Percentiles rank a stretch among this genome's conserved stretches.
phyloP scores from a whole-genome alignment of 495 filamentous ascomycete species.

The Lepidopterella palustris region DNA sequence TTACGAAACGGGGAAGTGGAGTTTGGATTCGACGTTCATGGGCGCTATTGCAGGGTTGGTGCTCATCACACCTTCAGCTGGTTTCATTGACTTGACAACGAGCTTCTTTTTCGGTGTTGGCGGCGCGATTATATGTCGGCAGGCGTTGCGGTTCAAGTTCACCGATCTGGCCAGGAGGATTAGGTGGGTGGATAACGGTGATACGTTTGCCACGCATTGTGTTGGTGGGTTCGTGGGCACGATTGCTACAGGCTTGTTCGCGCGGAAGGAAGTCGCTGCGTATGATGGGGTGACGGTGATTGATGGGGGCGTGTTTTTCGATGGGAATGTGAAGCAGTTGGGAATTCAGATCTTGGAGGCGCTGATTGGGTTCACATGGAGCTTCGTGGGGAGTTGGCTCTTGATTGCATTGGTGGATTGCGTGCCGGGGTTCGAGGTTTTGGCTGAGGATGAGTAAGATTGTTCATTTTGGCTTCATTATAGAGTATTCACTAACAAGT shows the following conservation, averaged over 20 bases:
- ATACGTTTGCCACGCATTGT: conserved; percentile 45
- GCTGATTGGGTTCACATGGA: conserved; percentile 39
- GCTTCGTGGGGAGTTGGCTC: conserved; percentile 27
- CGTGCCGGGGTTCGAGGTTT: conserved; percentile 24
- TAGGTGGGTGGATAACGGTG: conserved; percentile 44
- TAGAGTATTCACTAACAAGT: conserved; percentile 22
- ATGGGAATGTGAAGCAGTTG: conserved; percentile 28
- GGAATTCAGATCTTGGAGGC: conserved; percentile 37
- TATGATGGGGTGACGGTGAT: conserved; percentile 41
- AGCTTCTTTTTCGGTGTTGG: conserved; percentile 43
- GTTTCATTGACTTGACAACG: conserved; percentile 42
- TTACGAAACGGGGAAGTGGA: conserved; percentile 43
- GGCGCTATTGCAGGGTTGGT: conserved; percentile 47
- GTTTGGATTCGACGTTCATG: conserved; percentile 44
- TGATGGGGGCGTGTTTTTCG: conserved; percentile 35
- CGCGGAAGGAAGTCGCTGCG: conserved; percentile 38
- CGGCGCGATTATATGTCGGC: conserved; percentile 41
- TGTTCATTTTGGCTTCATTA: not conserved
- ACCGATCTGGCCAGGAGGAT: conserved; percentile 36
- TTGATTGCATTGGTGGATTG: conserved; percentile 27
- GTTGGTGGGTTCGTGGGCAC: conserved; percentile 41
- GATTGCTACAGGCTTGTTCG: conserved; percentile 38
- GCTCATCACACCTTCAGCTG: conserved; percentile 45
- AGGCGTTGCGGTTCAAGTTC: conserved; percentile 46
- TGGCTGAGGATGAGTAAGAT: conserved; percentile 26